These are phyloP conservation scores for Hypoxylon sp. DNA, from an alignment of 2,329 filamentous ascomycete genomes.

Conservation along the genomic window DNA sequence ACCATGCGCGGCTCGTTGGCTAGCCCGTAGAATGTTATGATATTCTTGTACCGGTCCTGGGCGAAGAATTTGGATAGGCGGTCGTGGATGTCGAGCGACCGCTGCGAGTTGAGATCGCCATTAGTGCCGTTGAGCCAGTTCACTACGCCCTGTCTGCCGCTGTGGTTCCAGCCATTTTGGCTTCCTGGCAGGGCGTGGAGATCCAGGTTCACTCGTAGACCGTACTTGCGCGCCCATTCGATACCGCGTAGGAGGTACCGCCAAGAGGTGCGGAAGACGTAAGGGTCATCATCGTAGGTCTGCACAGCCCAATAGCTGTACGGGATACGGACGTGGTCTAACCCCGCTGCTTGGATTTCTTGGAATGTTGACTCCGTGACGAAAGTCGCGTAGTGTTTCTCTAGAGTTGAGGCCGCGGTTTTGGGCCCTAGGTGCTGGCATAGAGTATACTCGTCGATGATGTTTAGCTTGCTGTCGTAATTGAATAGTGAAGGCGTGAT, in stretches of 20 bases:
- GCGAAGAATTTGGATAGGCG: constrained; percentile 91
- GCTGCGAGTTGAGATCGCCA: constrained; percentile 78
- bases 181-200: constrained; percentile 90
- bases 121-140: constrained; percentile 92
- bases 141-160: constrained; percentile 81
- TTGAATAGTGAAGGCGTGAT: constrained; percentile 93
- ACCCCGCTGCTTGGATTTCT: constrained; percentile 84
- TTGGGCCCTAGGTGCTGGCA: constrained; percentile 72
- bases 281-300: constrained; percentile 86
- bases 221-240: constrained; percentile 92
- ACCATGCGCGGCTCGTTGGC: constrained; percentile 95
- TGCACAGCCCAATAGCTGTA: constrained; percentile 95
- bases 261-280: constrained; percentile 87
- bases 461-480: constrained; percentile 66
- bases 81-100: constrained; percentile 87
- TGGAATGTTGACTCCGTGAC: constrained; percentile 84
- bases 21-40: constrained; percentile 91
- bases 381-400: constrained; percentile 91
- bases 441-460: constrained; percentile 91
- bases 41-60: constrained; percentile 89
- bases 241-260: constrained; percentile 91
- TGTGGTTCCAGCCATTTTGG: constrained; percentile 99
- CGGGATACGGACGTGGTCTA: constrained; percentile 96
- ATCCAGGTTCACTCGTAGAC: constrained; percentile 91
- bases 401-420: constrained; percentile 72